Evolutionary conservation across 192 early-diverging fungal genomes (phyloP).

Genomic region (Cetraspora pellucida): DNA sequence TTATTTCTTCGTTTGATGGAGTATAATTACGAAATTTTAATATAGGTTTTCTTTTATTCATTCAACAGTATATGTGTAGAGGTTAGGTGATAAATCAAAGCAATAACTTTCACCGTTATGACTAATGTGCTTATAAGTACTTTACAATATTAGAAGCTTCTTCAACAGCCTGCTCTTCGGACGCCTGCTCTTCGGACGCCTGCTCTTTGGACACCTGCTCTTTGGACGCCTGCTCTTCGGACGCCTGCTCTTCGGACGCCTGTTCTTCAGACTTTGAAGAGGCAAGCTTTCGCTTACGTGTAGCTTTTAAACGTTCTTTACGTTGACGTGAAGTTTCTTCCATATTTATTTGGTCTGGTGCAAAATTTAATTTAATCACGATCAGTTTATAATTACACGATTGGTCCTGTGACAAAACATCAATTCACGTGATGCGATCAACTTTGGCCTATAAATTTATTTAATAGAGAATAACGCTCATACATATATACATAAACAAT

Average conservation of each 20-base stretch:
- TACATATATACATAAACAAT: too few species aligned
- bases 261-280: slow-evolving; percentile 31
- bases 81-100: background rate
- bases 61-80: background rate
- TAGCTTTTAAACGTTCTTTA: slow-evolving; percentile 67
- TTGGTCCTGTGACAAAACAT: background rate
- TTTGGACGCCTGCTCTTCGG: slow-evolving; percentile 2
- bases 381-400: background rate
- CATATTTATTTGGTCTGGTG: slow-evolving; percentile 37
- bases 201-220: slow-evolving; percentile 43
- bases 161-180: too few species aligned
- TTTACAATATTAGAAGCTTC: too few species aligned
- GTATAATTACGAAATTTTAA: slow-evolving; percentile 60
- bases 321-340: slow-evolving; percentile 65
- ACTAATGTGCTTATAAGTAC: too few species aligned
- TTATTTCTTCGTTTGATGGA: slow-evolving; percentile 51
- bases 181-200: too few species aligned
- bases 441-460: too few species aligned
- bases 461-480: too few species aligned
- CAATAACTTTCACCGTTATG: background rate
- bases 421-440: too few species aligned
- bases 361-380: background rate
- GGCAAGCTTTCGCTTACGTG: slow-evolving; percentile 57
- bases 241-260: slow-evolving; percentile 9
- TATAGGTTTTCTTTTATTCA: slow-evolving; percentile 16